Evolutionary conservation across 345 rosid species (phyloP).

Genomic region (Murraya paniculata): DNA sequence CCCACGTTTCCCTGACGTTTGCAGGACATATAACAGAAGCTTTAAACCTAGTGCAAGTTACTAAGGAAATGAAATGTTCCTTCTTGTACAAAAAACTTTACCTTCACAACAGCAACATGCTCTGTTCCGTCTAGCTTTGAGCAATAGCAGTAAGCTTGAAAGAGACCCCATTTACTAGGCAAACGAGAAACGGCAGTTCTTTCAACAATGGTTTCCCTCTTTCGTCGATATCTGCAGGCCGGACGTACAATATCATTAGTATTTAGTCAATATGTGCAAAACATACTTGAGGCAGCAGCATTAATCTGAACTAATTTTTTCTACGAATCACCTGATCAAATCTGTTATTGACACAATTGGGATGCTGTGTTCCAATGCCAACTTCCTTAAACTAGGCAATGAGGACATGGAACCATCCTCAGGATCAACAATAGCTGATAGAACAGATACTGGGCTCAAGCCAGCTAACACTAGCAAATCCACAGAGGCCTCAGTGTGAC

Average conservation of each 20-base stretch:
- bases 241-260: no score
- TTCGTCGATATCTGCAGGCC: conserved; percentile 59
- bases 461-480: conserved; percentile 67
- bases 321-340: conserved; percentile 56
- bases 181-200: conserved; percentile 57
- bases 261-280: not conserved
- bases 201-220: conserved; percentile 76
- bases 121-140: conserved; percentile 79
- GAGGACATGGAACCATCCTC: conserved; percentile 72
- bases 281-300: not conserved
- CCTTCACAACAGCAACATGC: conserved; percentile 77
- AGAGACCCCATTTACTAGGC: conserved; percentile 85
- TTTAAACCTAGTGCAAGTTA: not conserved
- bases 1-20: conserved; percentile 61
- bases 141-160: conserved; percentile 64
- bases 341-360: conserved; percentile 76
- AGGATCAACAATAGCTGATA: conserved; percentile 65
- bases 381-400: conserved; percentile 39
- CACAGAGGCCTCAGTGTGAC: conserved; percentile 86
- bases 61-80: not conserved
- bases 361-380: conserved; percentile 52
- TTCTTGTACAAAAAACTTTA: conserved; percentile 9
- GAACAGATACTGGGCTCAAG: conserved; percentile 61
- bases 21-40: not conserved
- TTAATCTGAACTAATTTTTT: not conserved